These are phyloP conservation scores for Protostelium mycophagum DNA, from an alignment of 78 protist species.

Conservation along the genomic window DNA sequence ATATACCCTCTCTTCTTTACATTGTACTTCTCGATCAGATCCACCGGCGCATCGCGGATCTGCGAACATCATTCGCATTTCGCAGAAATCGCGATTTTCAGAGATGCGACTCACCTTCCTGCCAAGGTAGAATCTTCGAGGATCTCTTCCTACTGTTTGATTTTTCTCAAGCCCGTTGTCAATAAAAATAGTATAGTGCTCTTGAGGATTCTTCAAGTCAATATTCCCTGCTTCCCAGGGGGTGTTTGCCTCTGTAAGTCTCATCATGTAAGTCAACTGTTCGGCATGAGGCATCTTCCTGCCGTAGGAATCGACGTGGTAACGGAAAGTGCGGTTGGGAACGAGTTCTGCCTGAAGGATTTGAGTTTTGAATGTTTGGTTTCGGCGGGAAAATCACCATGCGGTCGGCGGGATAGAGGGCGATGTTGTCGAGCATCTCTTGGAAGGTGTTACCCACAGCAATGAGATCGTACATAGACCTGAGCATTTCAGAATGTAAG, in stretches of 20 bases:
- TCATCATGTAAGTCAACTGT: not conserved
- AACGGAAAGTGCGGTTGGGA: not conserved
- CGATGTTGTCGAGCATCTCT: not conserved
- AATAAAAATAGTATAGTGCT: not conserved
- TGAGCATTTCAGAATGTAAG: not conserved
- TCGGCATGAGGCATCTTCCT: not conserved
- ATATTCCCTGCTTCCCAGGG: not conserved
- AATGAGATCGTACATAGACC: not conserved
- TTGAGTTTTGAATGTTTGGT: no score
- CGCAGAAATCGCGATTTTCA: no score
- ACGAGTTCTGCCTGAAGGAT: not conserved
- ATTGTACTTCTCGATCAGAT: slow-evolving; percentile 17
- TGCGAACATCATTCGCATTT: not conserved
- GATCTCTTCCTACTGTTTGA: not conserved
- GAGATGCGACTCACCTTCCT: not conserved
- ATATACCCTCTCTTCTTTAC: slow-evolving; percentile 53
- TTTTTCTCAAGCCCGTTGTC: not conserved
- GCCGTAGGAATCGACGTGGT: not conserved
- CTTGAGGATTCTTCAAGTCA: not conserved
- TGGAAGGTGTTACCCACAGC: not conserved
- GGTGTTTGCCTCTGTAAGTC: not conserved
- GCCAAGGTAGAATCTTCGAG: not conserved
- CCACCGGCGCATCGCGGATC: not conserved
- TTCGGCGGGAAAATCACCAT: not conserved
- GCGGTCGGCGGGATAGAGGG: not conserved